phyloP scores from a whole-genome alignment of 306 rosid genomes.

The Dicorynia guianensis region DNA sequence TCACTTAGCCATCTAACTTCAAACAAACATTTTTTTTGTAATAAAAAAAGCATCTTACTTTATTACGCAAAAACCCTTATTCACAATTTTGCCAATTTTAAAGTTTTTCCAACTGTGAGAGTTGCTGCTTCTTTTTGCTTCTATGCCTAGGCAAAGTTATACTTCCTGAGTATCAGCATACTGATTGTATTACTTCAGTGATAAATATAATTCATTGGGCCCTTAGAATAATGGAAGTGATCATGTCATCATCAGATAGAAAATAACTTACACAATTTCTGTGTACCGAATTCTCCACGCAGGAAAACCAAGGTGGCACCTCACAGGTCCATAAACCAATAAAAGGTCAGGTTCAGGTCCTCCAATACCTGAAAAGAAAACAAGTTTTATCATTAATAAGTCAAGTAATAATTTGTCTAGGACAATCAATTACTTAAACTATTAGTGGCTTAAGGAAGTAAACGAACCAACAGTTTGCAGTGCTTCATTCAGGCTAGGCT shows the following conservation, averaged over 20 bases:
- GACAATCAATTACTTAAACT: conserved; percentile 38
- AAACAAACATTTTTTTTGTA: too few relatives aligned
- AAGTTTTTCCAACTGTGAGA: not conserved
- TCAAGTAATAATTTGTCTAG: conserved; percentile 30
- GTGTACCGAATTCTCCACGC: conserved; percentile 92
- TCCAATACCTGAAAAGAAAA: conserved; percentile 59
- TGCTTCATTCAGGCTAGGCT: conserved; percentile 71
- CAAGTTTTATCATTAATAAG: conserved; percentile 15
- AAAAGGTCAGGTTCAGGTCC: conserved; percentile 89
- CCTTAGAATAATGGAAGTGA: not conserved
- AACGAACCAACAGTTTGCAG: conserved; percentile 74
- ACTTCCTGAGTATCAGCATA: conserved; percentile 21
- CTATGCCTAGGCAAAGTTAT: conserved; percentile 1
- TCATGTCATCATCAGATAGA: not conserved
- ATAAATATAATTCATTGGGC: not conserved
- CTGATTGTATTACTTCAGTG: conserved; percentile 11
- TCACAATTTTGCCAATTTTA: too few relatives aligned
- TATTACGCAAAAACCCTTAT: too few relatives aligned
- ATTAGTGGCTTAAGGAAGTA: conserved; percentile 36
- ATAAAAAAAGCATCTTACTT: too few relatives aligned
- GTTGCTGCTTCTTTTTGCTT: conserved; percentile 33
- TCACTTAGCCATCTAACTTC: too few relatives aligned
- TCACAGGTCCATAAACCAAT: conserved; percentile 82
- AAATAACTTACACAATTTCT: conserved; percentile 78
- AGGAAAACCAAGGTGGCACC: conserved; percentile 96